A percentile compares a stretch with the other conserved stretches of the same genome.
Evolutionary conservation across 257 asterid species (phyloP).

Genomic region (Plantago major): DNA sequence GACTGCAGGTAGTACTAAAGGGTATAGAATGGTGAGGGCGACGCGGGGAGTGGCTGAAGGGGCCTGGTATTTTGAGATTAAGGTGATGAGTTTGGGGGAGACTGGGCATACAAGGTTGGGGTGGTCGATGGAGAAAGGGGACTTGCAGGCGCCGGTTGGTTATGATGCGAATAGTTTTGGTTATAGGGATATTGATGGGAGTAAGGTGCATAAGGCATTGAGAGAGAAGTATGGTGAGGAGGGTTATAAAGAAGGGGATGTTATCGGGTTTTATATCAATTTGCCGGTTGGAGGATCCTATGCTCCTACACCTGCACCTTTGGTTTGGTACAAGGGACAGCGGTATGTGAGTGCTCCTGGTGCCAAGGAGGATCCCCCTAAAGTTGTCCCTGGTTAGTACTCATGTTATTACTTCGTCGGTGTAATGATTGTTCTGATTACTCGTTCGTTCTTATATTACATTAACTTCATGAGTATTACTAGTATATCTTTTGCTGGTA

Average conservation of each 20-base stretch:
- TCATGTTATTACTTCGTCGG: neutral
- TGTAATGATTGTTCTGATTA: neutral
- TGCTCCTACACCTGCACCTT: constrained; percentile 62
- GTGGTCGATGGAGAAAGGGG: constrained; percentile 96
- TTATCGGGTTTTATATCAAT: constrained; percentile 78
- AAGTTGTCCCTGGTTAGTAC: constrained; percentile 76
- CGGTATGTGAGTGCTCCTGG: constrained; percentile 63
- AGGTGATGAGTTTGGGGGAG: constrained; percentile 75
- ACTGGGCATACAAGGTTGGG: constrained; percentile 93
- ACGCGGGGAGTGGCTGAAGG: constrained; percentile 85
- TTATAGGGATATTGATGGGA: constrained; percentile 87
- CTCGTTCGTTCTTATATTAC: neutral
- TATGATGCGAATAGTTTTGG: constrained; percentile 92
- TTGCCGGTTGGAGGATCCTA: constrained; percentile 73
- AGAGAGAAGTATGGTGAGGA: constrained; percentile 82
- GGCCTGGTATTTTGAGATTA: constrained; percentile 96
- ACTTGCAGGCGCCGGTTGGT: constrained; percentile 96
- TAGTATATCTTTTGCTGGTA: too few relatives aligned
- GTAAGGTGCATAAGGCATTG: constrained; percentile 88
- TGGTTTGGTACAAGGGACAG: constrained; percentile 95
- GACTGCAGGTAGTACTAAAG: constrained; percentile 89
- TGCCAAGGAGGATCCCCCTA: constrained; percentile 70
- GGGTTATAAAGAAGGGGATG: constrained; percentile 89
- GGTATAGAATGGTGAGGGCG: constrained; percentile 95
- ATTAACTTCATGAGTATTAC: neutral